Evolutionary conservation across 371 early-diverging fungal genomes (phyloP).

Genomic region (Mortierella sp.): DNA sequence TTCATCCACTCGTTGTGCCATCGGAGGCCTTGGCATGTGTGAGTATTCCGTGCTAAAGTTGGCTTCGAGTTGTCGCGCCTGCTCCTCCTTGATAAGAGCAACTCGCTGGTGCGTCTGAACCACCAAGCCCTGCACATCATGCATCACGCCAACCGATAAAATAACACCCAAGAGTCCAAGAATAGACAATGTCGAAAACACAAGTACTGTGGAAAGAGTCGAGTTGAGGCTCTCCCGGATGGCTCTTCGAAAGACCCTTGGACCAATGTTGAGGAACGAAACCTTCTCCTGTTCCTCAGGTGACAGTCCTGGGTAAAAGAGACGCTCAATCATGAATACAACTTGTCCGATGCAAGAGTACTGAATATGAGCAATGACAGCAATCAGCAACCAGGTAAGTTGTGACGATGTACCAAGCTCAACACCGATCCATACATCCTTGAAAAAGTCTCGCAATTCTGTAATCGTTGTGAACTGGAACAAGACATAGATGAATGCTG

Average conservation of each 20-base stretch:
- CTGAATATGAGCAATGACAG: slow-evolving; percentile 22
- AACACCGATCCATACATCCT: slow-evolving; percentile 13
- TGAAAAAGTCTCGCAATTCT: slow-evolving; percentile 21
- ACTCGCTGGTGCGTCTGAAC: slow-evolving; percentile 42
- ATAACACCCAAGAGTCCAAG: slow-evolving; percentile 20
- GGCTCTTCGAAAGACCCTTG: slow-evolving; percentile 17
- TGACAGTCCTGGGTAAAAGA: slow-evolving; percentile 22
- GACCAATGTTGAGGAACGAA: slow-evolving; percentile 22
- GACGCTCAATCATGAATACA: slow-evolving; percentile 22
- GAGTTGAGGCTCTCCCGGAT: slow-evolving; percentile 43
- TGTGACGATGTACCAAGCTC: slow-evolving; percentile 28
- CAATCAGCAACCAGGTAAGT: slow-evolving; percentile 14
- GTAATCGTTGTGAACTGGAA: slow-evolving; percentile 22
- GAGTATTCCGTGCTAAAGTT: neutral
- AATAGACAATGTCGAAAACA: slow-evolving; percentile 20
- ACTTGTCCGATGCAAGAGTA: slow-evolving; percentile 30
- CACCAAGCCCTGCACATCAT: slow-evolving; percentile 46
- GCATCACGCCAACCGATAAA: slow-evolving; percentile 35
- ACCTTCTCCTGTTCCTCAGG: slow-evolving; percentile 23
- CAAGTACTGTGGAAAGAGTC: slow-evolving; percentile 20
- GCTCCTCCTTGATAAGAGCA: slow-evolving; percentile 6
- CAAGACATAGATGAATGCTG: slow-evolving; percentile 22
- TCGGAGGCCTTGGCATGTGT: neutral
- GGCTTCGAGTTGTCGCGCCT: neutral
- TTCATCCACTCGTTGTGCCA: slow-evolving; percentile 17